Percentiles rank a stretch among this genome's conserved stretches.
Evolutionary conservation across 2,329 filamentous ascomycete species (phyloP).

Genomic region (Colletotrichum tamarilloi): DNA sequence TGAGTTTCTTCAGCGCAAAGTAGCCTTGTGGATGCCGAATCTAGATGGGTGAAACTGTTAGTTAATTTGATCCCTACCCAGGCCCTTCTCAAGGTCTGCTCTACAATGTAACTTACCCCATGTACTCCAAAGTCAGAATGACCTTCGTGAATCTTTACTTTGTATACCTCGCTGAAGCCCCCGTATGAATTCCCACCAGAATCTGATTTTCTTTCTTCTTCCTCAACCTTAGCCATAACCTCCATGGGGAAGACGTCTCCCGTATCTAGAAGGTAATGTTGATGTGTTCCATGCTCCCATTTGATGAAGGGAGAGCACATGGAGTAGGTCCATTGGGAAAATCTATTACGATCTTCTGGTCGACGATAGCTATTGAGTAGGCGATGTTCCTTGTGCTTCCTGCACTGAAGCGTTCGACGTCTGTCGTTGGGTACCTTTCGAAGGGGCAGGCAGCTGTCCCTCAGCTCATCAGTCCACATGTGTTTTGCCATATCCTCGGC

Average conservation of each 20-base stretch:
- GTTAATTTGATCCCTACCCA: neutral
- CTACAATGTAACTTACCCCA: conserved; percentile 2
- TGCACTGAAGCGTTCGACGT: neutral
- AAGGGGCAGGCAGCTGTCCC: conserved; percentile 6
- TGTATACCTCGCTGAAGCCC: conserved; percentile 21
- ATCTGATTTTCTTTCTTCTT: neutral
- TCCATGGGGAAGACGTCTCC: conserved; percentile 24
- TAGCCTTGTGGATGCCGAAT: conserved; percentile 20
- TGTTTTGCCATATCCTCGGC: neutral
- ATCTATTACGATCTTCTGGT: neutral
- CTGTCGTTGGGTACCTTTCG: neutral
- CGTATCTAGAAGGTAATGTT: conserved; percentile 12
- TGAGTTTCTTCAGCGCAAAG: conserved; percentile 29
- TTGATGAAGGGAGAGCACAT: conserved; percentile 7
- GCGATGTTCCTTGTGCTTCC: neutral
- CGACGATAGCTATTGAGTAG: conserved; percentile 1
- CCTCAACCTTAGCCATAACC: neutral
- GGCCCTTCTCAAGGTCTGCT: no score
- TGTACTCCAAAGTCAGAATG: conserved; percentile 25
- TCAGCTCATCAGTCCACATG: neutral
- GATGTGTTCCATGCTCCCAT: neutral
- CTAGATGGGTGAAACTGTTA: neutral
- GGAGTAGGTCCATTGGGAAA: conserved; percentile 8
- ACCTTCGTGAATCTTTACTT: conserved; percentile 17
- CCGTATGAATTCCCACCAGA: neutral